These are phyloP conservation scores for Tetrapisispora nanseiensis DNA, from an alignment of 805 yeast species.

Conservation along the genomic window DNA sequence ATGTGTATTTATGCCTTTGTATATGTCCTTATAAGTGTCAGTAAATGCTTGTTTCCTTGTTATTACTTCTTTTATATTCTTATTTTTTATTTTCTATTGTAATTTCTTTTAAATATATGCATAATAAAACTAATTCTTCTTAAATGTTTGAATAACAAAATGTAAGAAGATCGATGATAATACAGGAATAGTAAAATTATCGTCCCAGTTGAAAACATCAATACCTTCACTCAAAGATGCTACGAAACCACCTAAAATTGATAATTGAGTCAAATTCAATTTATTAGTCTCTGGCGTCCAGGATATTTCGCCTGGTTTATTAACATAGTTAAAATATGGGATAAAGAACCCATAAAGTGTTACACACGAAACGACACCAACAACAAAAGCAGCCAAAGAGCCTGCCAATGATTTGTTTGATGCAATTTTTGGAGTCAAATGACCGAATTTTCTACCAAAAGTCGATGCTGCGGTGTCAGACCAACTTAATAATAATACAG, in stretches of 20 bases:
- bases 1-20: neutral
- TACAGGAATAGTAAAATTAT: slow-evolving; percentile 90
- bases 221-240: slow-evolving; percentile 85
- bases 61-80: too few species aligned
- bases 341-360: slow-evolving; percentile 64
- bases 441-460: slow-evolving; percentile 77
- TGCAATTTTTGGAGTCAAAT: slow-evolving; percentile 68
- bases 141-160: slow-evolving; percentile 34
- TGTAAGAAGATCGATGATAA: slow-evolving; percentile 61
- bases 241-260: slow-evolving; percentile 62
- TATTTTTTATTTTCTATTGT: neutral
- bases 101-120: neutral
- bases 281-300: slow-evolving; percentile 58
- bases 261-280: slow-evolving; percentile 42
- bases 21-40: too few species aligned
- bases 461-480: slow-evolving; percentile 97
- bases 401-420: slow-evolving; percentile 83
- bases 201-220: slow-evolving; percentile 70
- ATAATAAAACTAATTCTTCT: slow-evolving; percentile 4
- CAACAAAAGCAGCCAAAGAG: slow-evolving; percentile 69
- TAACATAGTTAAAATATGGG: slow-evolving; percentile 49
- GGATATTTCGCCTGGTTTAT: slow-evolving; percentile 45
- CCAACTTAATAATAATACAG: slow-evolving; percentile 83
- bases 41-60: neutral
- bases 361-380: slow-evolving; percentile 61